These are phyloP conservation scores for Fusarium keratoplasticum DNA, from an alignment of 2,329 filamentous ascomycete genomes.

Conservation along the genomic window DNA sequence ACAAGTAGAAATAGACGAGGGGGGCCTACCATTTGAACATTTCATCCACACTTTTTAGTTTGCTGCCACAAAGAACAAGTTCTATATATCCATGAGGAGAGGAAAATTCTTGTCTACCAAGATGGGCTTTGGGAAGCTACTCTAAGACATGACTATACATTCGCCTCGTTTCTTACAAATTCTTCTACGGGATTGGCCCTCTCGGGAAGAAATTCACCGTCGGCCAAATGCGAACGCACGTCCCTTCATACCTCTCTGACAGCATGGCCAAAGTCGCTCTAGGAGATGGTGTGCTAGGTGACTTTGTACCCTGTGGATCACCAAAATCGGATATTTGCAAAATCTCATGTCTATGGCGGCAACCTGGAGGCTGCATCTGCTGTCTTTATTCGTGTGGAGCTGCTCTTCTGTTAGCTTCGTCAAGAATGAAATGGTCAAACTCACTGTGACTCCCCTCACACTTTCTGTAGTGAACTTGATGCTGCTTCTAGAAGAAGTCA, in stretches of 20 bases:
- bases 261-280: background rate
- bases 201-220: background rate
- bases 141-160: background rate
- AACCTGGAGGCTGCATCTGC: background rate
- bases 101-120: background rate
- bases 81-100: fast-evolving
- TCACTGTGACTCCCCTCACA: background rate
- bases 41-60: too few relatives aligned
- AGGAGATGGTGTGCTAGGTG: too few relatives aligned
- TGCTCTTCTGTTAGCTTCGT: background rate
- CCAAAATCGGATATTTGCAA: background rate
- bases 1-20: background rate
- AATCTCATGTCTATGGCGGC: too few relatives aligned
- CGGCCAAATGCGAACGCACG: conserved; percentile 4
- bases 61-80: background rate
- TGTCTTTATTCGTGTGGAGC: background rate
- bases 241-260: background rate
- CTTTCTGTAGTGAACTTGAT: too few relatives aligned
- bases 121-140: background rate
- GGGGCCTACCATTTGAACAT: background rate
- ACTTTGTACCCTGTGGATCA: too few relatives aligned
- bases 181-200: background rate
- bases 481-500: too few relatives aligned
- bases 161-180: background rate
- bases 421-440: background rate